These are phyloP conservation scores for Umbelopsis sp. DNA, from an alignment of 192 early-diverging fungal species.

Conservation along the genomic window DNA sequence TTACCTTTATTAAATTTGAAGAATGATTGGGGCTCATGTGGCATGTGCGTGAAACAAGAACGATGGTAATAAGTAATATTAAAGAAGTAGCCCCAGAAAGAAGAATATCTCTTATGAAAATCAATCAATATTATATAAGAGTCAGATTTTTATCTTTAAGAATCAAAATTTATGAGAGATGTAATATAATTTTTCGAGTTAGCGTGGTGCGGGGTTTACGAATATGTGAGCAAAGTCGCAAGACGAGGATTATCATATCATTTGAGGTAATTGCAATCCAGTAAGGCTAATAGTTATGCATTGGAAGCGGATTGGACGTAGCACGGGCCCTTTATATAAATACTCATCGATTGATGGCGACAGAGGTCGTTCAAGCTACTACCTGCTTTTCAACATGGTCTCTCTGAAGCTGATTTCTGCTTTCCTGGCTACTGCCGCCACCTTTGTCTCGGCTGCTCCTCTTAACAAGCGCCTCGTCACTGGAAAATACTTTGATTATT, in stretches of 20 bases:
- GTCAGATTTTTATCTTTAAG: too few relatives aligned
- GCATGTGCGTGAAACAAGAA: too few relatives aligned
- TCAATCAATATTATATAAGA: too few relatives aligned
- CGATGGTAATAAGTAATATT: too few relatives aligned
- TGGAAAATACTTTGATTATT: conserved; percentile 27
- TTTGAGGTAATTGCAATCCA: background rate
- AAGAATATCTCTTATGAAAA: too few relatives aligned
- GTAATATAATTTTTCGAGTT: too few relatives aligned
- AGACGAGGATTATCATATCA: background rate
- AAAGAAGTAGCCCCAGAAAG: too few relatives aligned
- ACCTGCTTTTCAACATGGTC: background rate
- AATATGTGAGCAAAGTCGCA: too few relatives aligned
- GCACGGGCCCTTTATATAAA: background rate
- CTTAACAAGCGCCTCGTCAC: background rate
- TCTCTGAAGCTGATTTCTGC: background rate
- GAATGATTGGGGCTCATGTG: too few relatives aligned
- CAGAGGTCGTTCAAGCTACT: background rate
- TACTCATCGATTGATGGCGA: background rate
- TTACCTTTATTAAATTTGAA: too few relatives aligned
- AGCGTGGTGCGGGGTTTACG: too few relatives aligned
- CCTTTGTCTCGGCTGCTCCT: conserved; percentile 6
- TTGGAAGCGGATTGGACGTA: background rate
- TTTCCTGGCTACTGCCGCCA: background rate
- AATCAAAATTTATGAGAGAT: too few relatives aligned
- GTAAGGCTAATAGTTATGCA: background rate